Conservation (phyloP, 805 yeast genomes). For the Lachancea mirantina region DNA sequence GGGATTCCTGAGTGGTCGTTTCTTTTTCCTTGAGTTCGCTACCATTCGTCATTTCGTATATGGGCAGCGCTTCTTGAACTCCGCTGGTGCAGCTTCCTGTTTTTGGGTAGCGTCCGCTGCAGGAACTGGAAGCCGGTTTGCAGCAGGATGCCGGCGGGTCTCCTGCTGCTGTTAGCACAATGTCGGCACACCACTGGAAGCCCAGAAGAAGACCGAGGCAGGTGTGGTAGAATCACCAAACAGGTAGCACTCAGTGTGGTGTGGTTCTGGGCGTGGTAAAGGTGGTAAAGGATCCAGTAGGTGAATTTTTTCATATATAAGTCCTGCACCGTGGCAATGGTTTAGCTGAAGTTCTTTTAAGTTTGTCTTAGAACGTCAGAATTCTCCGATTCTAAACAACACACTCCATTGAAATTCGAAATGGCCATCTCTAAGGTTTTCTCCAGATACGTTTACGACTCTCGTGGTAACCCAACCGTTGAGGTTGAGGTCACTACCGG, state of each 20-base stretch:
- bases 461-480: conserved; percentile 99
- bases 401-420: conserved; percentile 17
- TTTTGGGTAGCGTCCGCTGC: too few species aligned
- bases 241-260: background rate
- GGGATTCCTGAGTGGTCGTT: too few species aligned
- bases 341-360: too few species aligned
- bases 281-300: too few species aligned
- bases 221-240: conserved; percentile 2
- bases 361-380: too few species aligned
- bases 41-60: too few species aligned
- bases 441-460: conserved; percentile 98
- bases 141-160: conserved; percentile 1
- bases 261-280: background rate
- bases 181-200: conserved; percentile 3
- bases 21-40: too few species aligned
- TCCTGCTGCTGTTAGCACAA: conserved; percentile 2
- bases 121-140: too few species aligned
- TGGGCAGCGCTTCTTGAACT: too few species aligned
- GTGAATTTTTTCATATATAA: too few species aligned
- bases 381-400: conserved; percentile 13
- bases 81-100: too few species aligned
- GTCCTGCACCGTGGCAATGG: too few species aligned
- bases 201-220: background rate
- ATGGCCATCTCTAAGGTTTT: conserved; percentile 85
- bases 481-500: conserved; percentile 95